phyloP scores from a whole-genome alignment of 208 protist species.

The Leishmania mexicana region DNA sequence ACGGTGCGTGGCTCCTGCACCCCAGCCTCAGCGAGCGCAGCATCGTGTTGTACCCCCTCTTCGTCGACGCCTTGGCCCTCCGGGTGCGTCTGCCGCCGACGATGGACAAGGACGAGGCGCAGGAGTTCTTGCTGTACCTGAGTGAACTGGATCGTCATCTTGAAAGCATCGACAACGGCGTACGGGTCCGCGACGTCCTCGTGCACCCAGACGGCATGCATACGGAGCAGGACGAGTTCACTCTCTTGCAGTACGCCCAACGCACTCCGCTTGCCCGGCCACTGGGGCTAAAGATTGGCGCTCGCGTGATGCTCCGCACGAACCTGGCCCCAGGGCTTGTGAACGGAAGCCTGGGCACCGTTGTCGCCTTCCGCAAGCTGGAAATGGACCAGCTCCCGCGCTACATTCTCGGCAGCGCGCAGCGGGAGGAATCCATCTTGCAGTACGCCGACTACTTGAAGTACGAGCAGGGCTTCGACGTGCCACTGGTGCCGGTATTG shows the following conservation, averaged over 20 bases:
- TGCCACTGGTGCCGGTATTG: slow-evolving; percentile 67
- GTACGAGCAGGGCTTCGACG: slow-evolving; percentile 64
- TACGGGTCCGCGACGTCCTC: slow-evolving; percentile 70
- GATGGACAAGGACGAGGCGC: slow-evolving; percentile 40
- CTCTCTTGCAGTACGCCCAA: slow-evolving; percentile 62
- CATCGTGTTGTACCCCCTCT: slow-evolving; percentile 81
- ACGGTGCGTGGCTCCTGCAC: slow-evolving; percentile 27
- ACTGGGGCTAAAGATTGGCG: slow-evolving; percentile 70
- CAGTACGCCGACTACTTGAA: slow-evolving; percentile 67
- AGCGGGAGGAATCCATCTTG: slow-evolving; percentile 44
- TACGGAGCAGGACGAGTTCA: slow-evolving; percentile 78
- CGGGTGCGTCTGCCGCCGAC: slow-evolving; percentile 75
- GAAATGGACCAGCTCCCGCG: slow-evolving; percentile 41
- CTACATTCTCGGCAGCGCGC: slow-evolving; percentile 40
- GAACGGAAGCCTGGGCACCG: slow-evolving; percentile 86
- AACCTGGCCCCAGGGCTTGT: slow-evolving; percentile 79
- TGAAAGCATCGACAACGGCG: slow-evolving; percentile 19
- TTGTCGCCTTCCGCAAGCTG: slow-evolving; percentile 78
- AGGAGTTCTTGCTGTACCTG: slow-evolving; percentile 39
- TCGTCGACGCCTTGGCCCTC: slow-evolving; percentile 76
- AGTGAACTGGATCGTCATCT: slow-evolving; percentile 28
- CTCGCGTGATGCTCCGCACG: slow-evolving; percentile 82
- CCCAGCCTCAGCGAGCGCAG: slow-evolving; percentile 20
- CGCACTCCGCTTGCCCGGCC: slow-evolving; percentile 49
- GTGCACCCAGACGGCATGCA: slow-evolving; percentile 65